A percentile compares a stretch with the other conserved stretches of the same genome.
phyloP scores from a whole-genome alignment of 352 stramenopile genomes.

The Pythium dissimile region DNA sequence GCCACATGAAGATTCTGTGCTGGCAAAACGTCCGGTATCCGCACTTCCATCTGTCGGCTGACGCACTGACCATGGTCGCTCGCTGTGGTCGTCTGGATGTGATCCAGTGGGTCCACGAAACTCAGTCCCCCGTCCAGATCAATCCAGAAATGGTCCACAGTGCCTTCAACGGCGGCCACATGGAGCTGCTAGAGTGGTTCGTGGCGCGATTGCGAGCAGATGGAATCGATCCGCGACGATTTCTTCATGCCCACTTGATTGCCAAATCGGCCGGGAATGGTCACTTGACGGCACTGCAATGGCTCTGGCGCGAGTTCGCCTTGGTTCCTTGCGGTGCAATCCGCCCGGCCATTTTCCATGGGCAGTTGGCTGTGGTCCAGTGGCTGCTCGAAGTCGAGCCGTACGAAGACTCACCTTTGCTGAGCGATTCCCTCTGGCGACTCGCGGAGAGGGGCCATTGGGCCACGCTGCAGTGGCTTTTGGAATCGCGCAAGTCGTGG shows the following conservation, averaged over 20 bases:
- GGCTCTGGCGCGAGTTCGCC: neutral
- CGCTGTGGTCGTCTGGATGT: neutral
- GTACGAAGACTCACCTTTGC: too few species aligned
- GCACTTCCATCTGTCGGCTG: neutral
- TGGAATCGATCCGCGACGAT: neutral
- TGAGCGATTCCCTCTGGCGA: too few species aligned
- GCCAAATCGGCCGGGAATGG: neutral
- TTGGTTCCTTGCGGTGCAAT: neutral
- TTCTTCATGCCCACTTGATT: neutral
- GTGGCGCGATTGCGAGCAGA: neutral
- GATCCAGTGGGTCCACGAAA: slow-evolving; percentile 8
- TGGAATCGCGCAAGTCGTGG: neutral
- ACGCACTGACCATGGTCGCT: neutral
- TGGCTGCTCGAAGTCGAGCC: slow-evolving; percentile 4
- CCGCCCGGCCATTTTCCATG: neutral
- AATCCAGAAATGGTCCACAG: neutral
- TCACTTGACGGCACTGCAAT: slow-evolving; percentile 2
- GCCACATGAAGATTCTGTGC: neutral
- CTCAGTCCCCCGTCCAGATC: neutral
- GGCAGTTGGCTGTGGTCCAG: neutral
- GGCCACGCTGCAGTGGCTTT: neutral
- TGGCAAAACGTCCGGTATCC: slow-evolving; percentile 1
- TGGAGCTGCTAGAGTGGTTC: slow-evolving; percentile 5
- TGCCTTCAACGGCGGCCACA: neutral
- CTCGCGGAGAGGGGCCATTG: neutral